These are phyloP conservation scores for Plantago lanceolata DNA, from an alignment of 305 asterid genomes.

Conservation along the genomic window DNA sequence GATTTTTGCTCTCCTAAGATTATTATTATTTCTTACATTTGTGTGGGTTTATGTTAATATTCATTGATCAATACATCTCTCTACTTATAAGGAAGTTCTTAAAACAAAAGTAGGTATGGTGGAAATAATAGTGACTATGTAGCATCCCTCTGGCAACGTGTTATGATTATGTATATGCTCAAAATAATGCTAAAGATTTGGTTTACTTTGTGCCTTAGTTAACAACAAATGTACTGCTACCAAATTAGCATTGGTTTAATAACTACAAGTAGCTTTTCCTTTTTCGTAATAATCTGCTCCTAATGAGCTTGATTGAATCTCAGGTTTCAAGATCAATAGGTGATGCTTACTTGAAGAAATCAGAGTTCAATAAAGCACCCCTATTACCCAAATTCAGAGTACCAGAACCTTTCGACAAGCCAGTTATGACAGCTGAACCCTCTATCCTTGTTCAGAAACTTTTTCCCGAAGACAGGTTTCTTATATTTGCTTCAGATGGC, in stretches of 20 bases:
- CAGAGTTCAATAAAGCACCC: conserved; percentile 63
- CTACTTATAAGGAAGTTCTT: too few relatives aligned
- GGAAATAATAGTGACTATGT: too few relatives aligned
- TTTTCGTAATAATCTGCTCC: conserved; percentile 1
- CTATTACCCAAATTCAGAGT: conserved; percentile 60
- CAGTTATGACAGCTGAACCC: conserved; percentile 70
- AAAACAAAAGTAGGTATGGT: too few relatives aligned
- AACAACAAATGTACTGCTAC: too few relatives aligned
- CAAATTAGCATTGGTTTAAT: too few relatives aligned
- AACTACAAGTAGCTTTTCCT: not conserved
- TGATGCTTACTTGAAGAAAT: conserved; percentile 68
- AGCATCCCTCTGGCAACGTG: too few relatives aligned
- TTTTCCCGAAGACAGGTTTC: conserved; percentile 55
- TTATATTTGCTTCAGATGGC: conserved; percentile 80
- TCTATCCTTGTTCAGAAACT: conserved; percentile 52
- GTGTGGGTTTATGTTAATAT: too few relatives aligned
- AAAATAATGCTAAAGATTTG: too few relatives aligned
- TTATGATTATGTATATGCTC: too few relatives aligned
- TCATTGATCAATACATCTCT: too few relatives aligned
- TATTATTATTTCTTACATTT: not conserved
- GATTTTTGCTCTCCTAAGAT: conserved; percentile 8
- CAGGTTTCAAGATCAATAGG: conserved; percentile 81
- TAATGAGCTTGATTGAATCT: conserved; percentile 14
- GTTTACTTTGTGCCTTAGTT: too few relatives aligned
- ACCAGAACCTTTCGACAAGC: conserved; percentile 47